These are phyloP conservation scores for Coemansia sp. DNA, from an alignment of 192 early-diverging fungal genomes.

Conservation along the genomic window DNA sequence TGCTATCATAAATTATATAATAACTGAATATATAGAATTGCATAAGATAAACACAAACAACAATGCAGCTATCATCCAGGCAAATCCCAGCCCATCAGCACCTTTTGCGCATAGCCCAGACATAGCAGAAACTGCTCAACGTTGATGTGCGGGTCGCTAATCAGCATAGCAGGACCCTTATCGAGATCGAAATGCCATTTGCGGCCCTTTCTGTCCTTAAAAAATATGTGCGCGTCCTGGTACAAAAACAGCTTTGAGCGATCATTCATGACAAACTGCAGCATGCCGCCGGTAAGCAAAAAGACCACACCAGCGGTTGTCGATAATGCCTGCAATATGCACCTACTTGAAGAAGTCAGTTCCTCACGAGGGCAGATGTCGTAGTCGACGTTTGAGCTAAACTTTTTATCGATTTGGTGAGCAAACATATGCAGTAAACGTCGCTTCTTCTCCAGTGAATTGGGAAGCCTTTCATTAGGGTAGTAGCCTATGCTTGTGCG, in stretches of 20 bases:
- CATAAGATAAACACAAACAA: constrained; percentile 6
- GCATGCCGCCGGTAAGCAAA: constrained; percentile 47
- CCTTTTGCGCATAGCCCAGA: constrained; percentile 42
- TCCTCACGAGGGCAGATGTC: constrained; percentile 21
- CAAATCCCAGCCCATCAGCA: constrained; percentile 36
- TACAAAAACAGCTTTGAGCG: constrained; percentile 53
- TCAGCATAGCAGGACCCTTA: constrained; percentile 46
- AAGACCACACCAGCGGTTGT: constrained; percentile 46
- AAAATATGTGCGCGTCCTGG: constrained; percentile 18
- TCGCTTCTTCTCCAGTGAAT: constrained; percentile 46
- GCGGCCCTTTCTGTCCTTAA: constrained; percentile 10
- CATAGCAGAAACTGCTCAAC: constrained; percentile 50
- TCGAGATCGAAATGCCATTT: constrained; percentile 54
- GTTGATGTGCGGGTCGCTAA: constrained; percentile 36
- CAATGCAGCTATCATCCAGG: constrained; percentile 4
- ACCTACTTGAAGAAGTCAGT: constrained; percentile 13
- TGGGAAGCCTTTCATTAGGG: constrained; percentile 22
- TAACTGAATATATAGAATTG: too few relatives aligned
- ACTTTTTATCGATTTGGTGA: constrained; percentile 29
- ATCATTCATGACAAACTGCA: constrained; percentile 49
- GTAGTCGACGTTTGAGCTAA: constrained; percentile 27
- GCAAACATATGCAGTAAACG: constrained; percentile 29
- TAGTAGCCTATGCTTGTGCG: constrained; percentile 46
- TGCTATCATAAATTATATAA: too few relatives aligned
- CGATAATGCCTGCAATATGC: constrained; percentile 39